A percentile compares a stretch with the other conserved stretches of the same genome.
phyloP scores from a whole-genome alignment of 768 basidiomycete genomes.

The Amanita thiersii region DNA sequence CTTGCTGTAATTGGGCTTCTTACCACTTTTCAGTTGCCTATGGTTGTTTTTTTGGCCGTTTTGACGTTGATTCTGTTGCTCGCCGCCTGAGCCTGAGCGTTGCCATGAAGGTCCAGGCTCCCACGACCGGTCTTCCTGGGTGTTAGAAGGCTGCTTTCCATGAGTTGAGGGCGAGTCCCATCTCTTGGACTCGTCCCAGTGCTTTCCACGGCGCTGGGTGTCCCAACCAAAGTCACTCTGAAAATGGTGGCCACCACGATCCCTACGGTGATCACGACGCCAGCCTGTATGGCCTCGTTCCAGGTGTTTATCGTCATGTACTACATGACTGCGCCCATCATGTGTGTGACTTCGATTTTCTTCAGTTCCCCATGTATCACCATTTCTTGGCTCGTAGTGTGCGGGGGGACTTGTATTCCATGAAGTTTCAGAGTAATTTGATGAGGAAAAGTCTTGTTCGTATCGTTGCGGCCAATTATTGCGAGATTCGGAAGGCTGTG shows the following conservation, averaged over 20 bases:
- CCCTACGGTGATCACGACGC: constrained; percentile 30
- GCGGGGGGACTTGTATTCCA: constrained; percentile 28
- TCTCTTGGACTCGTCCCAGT: constrained; percentile 21
- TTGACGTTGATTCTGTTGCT: constrained; percentile 32
- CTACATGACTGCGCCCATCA: constrained; percentile 28
- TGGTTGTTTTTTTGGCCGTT: constrained; percentile 26
- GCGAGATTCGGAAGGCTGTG: constrained; percentile 31
- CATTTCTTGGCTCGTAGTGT: constrained; percentile 31
- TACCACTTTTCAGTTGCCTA: constrained; percentile 21
- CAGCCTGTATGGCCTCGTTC: constrained; percentile 29
- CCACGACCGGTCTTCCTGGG: constrained; percentile 53
- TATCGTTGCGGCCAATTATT: constrained; percentile 44
- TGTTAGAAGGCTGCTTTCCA: constrained; percentile 17
- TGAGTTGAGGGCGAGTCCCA: constrained; percentile 22
- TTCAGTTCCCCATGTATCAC: constrained; percentile 35
- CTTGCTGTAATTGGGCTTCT: constrained; percentile 28
- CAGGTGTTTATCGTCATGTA: constrained; percentile 14
- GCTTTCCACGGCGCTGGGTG: constrained; percentile 36
- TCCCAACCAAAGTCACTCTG: constrained; percentile 50
- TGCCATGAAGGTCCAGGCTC: constrained; percentile 69
- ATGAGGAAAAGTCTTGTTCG: constrained; percentile 32
- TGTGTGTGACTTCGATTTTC: constrained; percentile 22
- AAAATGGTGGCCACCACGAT: constrained; percentile 28
- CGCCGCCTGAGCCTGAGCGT: constrained; percentile 30
- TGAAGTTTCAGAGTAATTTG: constrained; percentile 40